Base-by-base conservation (phyloP, 768 basidiomycete species). In the Tulasnella sp. region DNA sequence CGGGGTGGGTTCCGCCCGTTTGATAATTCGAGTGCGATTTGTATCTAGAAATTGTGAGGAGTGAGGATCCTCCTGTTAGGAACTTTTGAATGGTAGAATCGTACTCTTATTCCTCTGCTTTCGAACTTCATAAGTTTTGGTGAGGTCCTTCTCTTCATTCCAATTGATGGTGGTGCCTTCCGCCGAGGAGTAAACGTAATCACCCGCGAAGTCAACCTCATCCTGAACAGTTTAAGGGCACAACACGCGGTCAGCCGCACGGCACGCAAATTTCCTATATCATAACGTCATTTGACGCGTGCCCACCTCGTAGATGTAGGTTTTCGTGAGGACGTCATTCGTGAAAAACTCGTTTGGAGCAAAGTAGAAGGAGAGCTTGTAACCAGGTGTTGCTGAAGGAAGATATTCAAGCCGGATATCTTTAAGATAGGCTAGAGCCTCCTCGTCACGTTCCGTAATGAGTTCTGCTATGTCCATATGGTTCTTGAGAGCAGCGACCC, bases 71-170 rank as follows among this genome's bases (percentile, higher is more conserved):
- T 72, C 42, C 14, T 29, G 49, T 29, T 9, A 54, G 29, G 29
- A 31, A 74, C 31, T 54, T 11, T 25, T 52, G 54, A 37, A 19
- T 11, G 37, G 1, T n/a, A 67, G 5, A 73, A 34, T 85, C 89
- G 74, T 80, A 97, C 96, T 96, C 88, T 98, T 99, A 86, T 99
- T 99, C 81, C 97, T 87, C 85, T 99, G 97, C 87, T 97, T 98
- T 88, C 97, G 98, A 83, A 97, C 96, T 86, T 99, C 97, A 80
- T 93, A 93, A 85, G 94, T 93, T 85, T 95, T 95, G 72, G 97
- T 99, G 77, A 99, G 87, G 84, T 99, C 94, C 85, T 97, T 96
- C 80, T 97, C 96, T 83, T 94, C 96, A 85, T 97, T 97, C 97
- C 97, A 99, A 83, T 91, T 89, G 85, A 99, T 96, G 81, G 91